These are phyloP conservation scores for Yamadazyma kitorensis DNA, from an alignment of 805 yeast genomes.

Conservation along the genomic window DNA sequence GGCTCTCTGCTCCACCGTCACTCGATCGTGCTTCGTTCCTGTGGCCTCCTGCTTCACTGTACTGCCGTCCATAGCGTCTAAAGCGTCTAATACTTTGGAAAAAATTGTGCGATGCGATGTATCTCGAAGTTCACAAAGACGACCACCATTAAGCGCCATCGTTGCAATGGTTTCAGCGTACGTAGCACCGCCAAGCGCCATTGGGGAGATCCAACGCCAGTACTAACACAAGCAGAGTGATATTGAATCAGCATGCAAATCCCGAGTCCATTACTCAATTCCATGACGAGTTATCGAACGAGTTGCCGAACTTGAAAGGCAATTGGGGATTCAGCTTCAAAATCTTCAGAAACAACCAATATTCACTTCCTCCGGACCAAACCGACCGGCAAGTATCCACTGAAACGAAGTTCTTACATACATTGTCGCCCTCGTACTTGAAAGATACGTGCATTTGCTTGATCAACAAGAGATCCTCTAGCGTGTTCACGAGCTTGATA, in stretches of 20 bases:
- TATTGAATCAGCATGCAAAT: slow-evolving; percentile 38
- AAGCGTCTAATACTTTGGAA: no score
- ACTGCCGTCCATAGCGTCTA: no score
- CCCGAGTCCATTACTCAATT: slow-evolving; percentile 65
- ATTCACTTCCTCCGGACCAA: slow-evolving; percentile 42
- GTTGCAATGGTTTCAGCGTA: slow-evolving; percentile 42
- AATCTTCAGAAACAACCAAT: slow-evolving; percentile 63
- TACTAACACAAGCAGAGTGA: slow-evolving; percentile 31
- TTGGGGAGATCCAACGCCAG: no score
- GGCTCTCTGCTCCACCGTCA: slow-evolving; percentile 41
- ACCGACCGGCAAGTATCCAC: slow-evolving; percentile 25
- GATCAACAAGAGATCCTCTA: slow-evolving; percentile 40
- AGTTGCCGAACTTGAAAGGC: slow-evolving; percentile 57
- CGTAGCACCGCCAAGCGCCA: no score
- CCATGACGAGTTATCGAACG: slow-evolving; percentile 69
- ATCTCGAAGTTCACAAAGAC: no score
- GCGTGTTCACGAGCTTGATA: slow-evolving; percentile 33
- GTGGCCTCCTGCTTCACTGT: no score
- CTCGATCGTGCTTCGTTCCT: no score
- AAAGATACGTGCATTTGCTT: slow-evolving; percentile 47
- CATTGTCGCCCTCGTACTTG: slow-evolving; percentile 50
- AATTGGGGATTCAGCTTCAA: slow-evolving; percentile 70
- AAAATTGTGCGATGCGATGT: slow-evolving; percentile 1
- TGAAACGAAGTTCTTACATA: slow-evolving; percentile 47
- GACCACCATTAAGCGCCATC: no score